These are phyloP conservation scores for Solanum acaule DNA, from an alignment of 257 asterid species.

Conservation along the genomic window DNA sequence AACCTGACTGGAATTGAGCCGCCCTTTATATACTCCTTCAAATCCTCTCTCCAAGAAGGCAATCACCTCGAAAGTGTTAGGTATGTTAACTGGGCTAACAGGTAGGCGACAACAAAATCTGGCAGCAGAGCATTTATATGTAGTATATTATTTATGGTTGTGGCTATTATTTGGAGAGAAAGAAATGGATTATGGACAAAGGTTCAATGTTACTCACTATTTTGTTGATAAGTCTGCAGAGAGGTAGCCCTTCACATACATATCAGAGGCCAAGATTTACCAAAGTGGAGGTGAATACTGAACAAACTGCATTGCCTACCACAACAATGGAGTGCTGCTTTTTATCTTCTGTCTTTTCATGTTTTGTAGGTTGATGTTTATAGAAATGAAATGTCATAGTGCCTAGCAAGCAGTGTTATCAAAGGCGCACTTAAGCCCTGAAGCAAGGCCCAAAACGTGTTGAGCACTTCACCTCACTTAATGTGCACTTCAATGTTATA, in stretches of 20 bases:
- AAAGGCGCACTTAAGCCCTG: neutral
- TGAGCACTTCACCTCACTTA: neutral
- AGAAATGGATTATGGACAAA: neutral
- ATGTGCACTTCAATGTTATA: neutral
- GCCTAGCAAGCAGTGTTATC: neutral
- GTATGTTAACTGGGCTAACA: neutral
- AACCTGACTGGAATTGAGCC: constrained; percentile 63
- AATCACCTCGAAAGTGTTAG: constrained; percentile 46
- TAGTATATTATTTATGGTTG: neutral
- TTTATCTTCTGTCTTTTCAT: neutral
- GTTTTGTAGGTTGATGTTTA: neutral
- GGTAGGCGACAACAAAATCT: neutral
- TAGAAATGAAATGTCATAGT: neutral
- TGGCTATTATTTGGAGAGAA: neutral
- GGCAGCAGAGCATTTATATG: neutral
- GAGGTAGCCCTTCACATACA: neutral
- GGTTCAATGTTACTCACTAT: neutral
- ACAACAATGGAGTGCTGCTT: neutral
- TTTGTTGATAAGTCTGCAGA: neutral
- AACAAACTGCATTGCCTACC: neutral
- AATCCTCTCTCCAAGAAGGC: constrained; percentile 88
- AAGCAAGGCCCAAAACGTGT: neutral
- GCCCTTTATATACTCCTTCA: constrained; percentile 87
- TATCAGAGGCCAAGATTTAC: neutral
- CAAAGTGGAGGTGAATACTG: neutral